Conservation (phyloP, 192 early-diverging fungal genomes). For the Coemansia sp. region DNA sequence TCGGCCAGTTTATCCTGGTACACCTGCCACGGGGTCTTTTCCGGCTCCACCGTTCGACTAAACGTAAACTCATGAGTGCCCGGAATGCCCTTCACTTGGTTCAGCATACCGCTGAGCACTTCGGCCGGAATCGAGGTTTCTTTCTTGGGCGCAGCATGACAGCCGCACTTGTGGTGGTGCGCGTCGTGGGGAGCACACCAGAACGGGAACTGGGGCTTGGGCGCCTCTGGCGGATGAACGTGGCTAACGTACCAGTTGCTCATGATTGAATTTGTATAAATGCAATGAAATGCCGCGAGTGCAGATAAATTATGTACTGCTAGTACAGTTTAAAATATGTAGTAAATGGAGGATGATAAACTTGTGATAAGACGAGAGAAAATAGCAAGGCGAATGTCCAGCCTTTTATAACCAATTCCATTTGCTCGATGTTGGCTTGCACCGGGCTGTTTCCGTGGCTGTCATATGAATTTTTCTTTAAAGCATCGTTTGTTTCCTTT, state of each 20-base stretch:
- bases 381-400: not conserved
- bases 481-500: not conserved
- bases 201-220: not conserved
- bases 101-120: constrained; percentile 1
- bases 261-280: constrained; percentile 1
- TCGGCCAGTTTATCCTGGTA: constrained; percentile 4
- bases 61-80: constrained; percentile 18
- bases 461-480: not conserved
- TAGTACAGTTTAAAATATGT: not conserved
- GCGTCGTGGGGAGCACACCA: not conserved
- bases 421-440: not conserved
- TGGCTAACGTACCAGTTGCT: constrained; percentile 3
- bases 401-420: not conserved
- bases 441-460: not conserved
- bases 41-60: constrained; percentile 9
- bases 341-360: not conserved
- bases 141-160: not conserved
- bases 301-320: not conserved
- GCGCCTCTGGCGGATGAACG: constrained; percentile 1
- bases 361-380: not conserved
- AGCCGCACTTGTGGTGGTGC: constrained; percentile 2
- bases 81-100: constrained; percentile 15
- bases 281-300: not conserved
- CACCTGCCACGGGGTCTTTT: not conserved
- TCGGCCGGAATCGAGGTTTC: not conserved